Base-by-base conservation (phyloP, 768 basidiomycete genomes). In the Termitomyces sp. region DNA sequence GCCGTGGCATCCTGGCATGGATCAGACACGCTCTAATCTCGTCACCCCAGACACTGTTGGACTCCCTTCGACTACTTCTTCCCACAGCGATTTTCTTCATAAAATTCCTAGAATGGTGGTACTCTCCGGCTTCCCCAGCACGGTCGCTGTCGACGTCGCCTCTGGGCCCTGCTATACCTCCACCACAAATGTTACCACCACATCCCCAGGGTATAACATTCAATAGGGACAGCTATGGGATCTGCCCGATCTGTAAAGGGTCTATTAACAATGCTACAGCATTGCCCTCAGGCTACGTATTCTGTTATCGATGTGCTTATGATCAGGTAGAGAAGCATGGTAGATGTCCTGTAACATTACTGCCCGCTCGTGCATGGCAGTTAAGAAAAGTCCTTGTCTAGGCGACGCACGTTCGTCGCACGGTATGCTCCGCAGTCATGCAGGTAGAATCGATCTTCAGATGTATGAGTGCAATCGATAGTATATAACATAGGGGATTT, bases 31-130 rank as follows among this genome's bases (percentile, higher is more conserved):
- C 84, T 34, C 59, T 90, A 18, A 61, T 73, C 51, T 70, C 72
- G 22, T 82, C 84, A 7, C 91, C 90, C 7, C 81, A 77, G 50
- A 70, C 87, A 44, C 64, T 90, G 9, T 77, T 94, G 33, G 90
- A 94, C 68, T 92, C 90, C 2, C 76, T 94, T 39, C 83, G 86
- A 58, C 74, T 91, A 48, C 77, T 92, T 47, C 81, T 94, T 34
- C 96, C 92, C 16, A 90, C 87, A 20, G 88, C 89, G 42, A 94
- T 99, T 58, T 96, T 99, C 72, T 90, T 92, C 69, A 78, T 99
- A 76, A 96, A 94, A 72, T 95, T 98, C 72, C 77, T 97, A 47
- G 94, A 98, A 73, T 99, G 97, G 94, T 99, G 96, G 94, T 98
- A 98, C 68, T 95, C 94, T 4, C 94, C 97, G 22, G 81, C 82